Evolutionary conservation across 2,329 filamentous ascomycete species (phyloP).

Genomic region (Claviceps africana): DNA sequence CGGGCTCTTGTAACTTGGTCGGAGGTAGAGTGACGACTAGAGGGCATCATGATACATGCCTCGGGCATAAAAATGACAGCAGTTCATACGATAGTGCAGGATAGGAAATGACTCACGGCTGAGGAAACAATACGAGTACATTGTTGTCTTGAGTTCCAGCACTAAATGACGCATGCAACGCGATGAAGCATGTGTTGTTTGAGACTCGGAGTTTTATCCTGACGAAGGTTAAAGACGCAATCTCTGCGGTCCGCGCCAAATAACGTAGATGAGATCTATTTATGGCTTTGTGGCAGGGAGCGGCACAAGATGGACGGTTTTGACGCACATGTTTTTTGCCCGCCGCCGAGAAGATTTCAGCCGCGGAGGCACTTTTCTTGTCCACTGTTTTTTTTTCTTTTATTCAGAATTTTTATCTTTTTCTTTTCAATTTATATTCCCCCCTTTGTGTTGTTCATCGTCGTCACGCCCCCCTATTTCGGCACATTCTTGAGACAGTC

Average conservation of each 20-base stretch:
- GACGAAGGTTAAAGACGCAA: background rate
- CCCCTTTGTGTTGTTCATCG: too few relatives aligned
- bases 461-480: too few relatives aligned
- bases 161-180: background rate
- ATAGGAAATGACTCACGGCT: background rate
- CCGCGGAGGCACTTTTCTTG: too few relatives aligned
- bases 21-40: background rate
- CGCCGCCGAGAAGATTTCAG: background rate
- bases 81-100: background rate
- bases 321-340: background rate
- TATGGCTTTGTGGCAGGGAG: too few relatives aligned
- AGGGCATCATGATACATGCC: background rate
- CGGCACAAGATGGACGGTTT: too few relatives aligned
- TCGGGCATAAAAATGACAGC: background rate
- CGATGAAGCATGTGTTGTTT: background rate
- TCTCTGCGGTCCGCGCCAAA: background rate
- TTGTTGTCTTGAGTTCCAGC: background rate
- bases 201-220: background rate
- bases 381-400: too few relatives aligned
- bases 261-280: too few relatives aligned
- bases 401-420: too few relatives aligned
- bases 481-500: too few relatives aligned
- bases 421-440: too few relatives aligned
- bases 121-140: background rate
- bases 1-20: background rate